phyloP scores from a whole-genome alignment of 352 stramenopile species.

The Thalassiosira hispida region DNA sequence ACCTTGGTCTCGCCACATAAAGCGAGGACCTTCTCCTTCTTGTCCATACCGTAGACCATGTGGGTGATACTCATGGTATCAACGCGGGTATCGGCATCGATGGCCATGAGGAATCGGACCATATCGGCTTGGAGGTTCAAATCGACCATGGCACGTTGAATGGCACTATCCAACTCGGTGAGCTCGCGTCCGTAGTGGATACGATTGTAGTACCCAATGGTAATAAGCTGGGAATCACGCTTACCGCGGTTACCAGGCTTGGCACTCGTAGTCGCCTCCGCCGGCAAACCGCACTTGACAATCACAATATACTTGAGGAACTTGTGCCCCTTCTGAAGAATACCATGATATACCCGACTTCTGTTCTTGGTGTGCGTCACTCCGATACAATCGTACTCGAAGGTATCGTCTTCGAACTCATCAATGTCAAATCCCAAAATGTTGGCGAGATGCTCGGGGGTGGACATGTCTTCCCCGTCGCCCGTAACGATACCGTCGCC shows the following conservation, averaged over 20 bases:
- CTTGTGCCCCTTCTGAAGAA: conserved; percentile 55
- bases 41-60: conserved; percentile 67
- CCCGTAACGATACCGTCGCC: conserved; percentile 68
- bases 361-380: conserved; percentile 49
- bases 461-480: conserved; percentile 55
- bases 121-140: conserved; percentile 56
- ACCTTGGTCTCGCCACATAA: conserved; percentile 75
- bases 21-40: conserved; percentile 63
- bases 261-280: conserved; percentile 39
- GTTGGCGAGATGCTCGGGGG: conserved; percentile 54
- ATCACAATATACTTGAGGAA: conserved; percentile 70
- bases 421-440: conserved; percentile 71
- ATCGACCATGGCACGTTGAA: conserved; percentile 51
- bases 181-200: conserved; percentile 62
- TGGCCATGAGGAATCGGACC: conserved; percentile 68
- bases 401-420: conserved; percentile 56
- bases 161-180: conserved; percentile 60
- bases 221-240: conserved; percentile 69
- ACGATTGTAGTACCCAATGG: conserved; percentile 62
- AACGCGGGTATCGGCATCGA: conserved; percentile 69
- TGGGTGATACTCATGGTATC: conserved; percentile 55
- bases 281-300: conserved; percentile 60
- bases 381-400: conserved; percentile 65
- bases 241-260: conserved; percentile 71
- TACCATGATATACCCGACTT: conserved; percentile 60